Conservation (phyloP, 441 rosid species). For the Dalechampia spathulata region DNA sequence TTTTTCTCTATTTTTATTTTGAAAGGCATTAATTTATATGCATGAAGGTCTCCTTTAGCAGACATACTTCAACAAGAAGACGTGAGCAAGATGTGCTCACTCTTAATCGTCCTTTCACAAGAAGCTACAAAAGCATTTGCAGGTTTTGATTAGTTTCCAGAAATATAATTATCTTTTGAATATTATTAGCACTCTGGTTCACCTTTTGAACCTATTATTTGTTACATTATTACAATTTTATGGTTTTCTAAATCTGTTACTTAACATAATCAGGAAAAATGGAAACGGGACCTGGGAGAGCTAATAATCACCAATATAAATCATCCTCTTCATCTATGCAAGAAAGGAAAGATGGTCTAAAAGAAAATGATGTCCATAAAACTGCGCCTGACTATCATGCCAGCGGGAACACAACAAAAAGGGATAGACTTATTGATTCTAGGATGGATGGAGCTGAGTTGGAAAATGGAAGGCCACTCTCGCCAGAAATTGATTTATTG, state of each 20-base stretch:
- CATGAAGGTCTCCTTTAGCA: slow-evolving; percentile 59
- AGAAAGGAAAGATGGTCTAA: slow-evolving; percentile 22
- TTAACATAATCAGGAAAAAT: slow-evolving; percentile 21
- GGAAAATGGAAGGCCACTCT: slow-evolving; percentile 34
- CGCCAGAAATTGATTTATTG: slow-evolving; percentile 53
- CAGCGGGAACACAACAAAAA: slow-evolving; percentile 24
- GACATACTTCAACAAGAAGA: slow-evolving; percentile 45
- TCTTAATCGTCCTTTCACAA: slow-evolving; percentile 8
- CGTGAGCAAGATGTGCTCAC: slow-evolving; percentile 51
- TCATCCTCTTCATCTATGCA: slow-evolving; percentile 16
- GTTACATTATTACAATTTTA: background rate
- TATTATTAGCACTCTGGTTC: background rate
- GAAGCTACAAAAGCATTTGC: slow-evolving; percentile 24
- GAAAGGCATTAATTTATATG: slow-evolving; percentile 14
- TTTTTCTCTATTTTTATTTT: background rate
- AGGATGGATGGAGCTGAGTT: slow-evolving; percentile 11
- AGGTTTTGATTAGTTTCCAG: slow-evolving; percentile 28
- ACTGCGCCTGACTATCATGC: slow-evolving; percentile 17
- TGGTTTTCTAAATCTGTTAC: slow-evolving; percentile 2
- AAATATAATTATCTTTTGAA: background rate
- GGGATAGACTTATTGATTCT: slow-evolving; percentile 23
- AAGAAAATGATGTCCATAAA: slow-evolving; percentile 22
- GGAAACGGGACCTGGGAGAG: slow-evolving; percentile 19
- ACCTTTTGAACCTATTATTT: background rate
- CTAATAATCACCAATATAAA: slow-evolving; percentile 7